Evolutionary conservation across 805 yeast species (phyloP).

Genomic region (Metschnikowia reukaufii): DNA sequence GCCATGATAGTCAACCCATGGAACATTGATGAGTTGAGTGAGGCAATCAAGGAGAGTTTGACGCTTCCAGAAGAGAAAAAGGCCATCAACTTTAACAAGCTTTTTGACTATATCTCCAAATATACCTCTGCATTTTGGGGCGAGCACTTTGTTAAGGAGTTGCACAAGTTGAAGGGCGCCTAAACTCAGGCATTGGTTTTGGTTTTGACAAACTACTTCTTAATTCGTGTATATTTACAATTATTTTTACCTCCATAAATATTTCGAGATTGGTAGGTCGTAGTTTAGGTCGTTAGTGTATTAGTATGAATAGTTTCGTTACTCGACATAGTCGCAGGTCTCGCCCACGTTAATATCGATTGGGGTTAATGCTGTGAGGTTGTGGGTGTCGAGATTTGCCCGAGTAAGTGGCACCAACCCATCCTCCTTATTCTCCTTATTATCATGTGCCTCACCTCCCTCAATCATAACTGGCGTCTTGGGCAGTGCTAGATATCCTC

Average conservation of each 20-base stretch:
- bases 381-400: slow-evolving; percentile 21
- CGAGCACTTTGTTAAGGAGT: slow-evolving; percentile 87
- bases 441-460: neutral
- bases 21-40: slow-evolving; percentile 93
- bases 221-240: no score
- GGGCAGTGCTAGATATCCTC: neutral
- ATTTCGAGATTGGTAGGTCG: no score
- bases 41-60: slow-evolving; percentile 80
- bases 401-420: slow-evolving; percentile 16
- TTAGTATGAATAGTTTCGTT: slow-evolving; percentile 8
- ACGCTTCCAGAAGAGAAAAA: slow-evolving; percentile 83
- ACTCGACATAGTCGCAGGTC: slow-evolving; percentile 18
- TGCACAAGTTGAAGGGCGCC: slow-evolving; percentile 43
- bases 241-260: no score
- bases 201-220: no score
- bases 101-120: slow-evolving; percentile 85
- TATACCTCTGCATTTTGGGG: slow-evolving; percentile 98
- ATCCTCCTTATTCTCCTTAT: slow-evolving; percentile 15
- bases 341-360: slow-evolving; percentile 4
- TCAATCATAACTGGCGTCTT: neutral
- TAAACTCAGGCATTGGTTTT: no score
- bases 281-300: no score
- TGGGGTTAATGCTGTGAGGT: slow-evolving; percentile 12
- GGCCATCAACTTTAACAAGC: slow-evolving; percentile 72
- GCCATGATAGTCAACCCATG: slow-evolving; percentile 94